phyloP scores from a whole-genome alignment of 1,284 basidiomycete species.

The Ceratobasidium theobromae region DNA sequence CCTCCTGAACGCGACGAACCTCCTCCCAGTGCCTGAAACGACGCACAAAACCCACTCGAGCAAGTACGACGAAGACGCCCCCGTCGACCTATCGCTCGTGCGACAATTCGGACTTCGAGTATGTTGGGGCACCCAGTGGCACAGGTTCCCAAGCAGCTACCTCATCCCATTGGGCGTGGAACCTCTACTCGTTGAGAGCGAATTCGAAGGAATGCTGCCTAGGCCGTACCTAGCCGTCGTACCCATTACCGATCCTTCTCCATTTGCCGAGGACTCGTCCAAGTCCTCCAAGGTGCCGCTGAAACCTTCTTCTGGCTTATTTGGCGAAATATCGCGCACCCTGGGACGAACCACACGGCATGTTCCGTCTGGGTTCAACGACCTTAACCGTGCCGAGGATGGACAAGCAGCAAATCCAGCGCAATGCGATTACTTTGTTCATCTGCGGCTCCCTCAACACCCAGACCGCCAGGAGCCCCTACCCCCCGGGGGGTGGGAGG shows the following conservation, averaged over 20 bases:
- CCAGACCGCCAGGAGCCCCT: conserved; percentile 42
- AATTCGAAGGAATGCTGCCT: conserved; percentile 87
- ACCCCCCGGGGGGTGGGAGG: conserved; percentile 68
- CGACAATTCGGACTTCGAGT: conserved; percentile 73
- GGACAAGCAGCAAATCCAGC: conserved; percentile 62
- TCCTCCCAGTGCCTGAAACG: conserved; percentile 49
- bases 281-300: conserved; percentile 11
- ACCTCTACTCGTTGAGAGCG: conserved; percentile 86
- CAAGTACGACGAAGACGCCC: conserved; percentile 53
- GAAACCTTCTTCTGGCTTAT: neutral
- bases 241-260: neutral
- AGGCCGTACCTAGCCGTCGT: conserved; percentile 60
- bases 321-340: conserved; percentile 9
- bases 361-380: conserved; percentile 75
- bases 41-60: conserved; percentile 39
- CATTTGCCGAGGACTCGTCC: conserved; percentile 40
- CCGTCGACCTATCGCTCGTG: conserved; percentile 71
- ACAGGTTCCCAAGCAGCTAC: conserved; percentile 91
- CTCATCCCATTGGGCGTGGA: conserved; percentile 81
- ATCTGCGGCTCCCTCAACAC: conserved; percentile 77
- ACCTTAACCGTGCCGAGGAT: conserved; percentile 77
- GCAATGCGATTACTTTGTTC: conserved; percentile 83
- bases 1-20: conserved; percentile 70
- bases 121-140: conserved; percentile 95
- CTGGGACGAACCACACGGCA: conserved; percentile 49